These are phyloP conservation scores for Tilletia indica DNA, from an alignment of 1,284 basidiomycete species.

Conservation along the genomic window DNA sequence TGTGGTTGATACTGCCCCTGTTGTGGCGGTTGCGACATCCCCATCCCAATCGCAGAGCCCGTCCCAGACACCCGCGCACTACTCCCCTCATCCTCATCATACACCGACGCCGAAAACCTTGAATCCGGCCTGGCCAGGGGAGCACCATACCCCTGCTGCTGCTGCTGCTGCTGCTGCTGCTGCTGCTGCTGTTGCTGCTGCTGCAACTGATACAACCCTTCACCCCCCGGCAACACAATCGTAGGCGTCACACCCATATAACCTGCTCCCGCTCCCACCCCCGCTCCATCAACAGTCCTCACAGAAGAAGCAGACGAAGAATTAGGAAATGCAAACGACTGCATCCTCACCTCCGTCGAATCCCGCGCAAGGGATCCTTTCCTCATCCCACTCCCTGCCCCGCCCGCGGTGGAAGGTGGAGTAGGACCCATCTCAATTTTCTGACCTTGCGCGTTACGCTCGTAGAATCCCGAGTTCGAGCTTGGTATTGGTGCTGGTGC, in stretches of 20 bases:
- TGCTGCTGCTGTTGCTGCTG: background rate
- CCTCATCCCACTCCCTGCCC: background rate
- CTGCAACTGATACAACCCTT: background rate
- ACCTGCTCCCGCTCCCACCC: no score
- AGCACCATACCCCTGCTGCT: background rate
- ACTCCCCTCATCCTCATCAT: conserved; percentile 1
- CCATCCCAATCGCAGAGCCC: background rate
- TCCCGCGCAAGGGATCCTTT: background rate
- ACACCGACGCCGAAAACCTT: background rate
- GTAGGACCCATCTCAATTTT: background rate
- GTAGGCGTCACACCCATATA: no score
- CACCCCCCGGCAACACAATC: no score
- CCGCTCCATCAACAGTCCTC: no score
- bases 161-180: background rate
- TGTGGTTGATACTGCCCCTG: background rate
- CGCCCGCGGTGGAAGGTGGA: background rate
- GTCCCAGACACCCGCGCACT: background rate
- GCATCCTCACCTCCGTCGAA: conserved; percentile 8
- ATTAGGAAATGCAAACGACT: background rate
- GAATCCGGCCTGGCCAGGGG: background rate
- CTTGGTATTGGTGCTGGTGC: no score
- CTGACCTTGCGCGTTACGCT: background rate
- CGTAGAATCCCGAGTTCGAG: background rate
- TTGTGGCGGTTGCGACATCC: background rate
- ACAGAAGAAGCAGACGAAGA: background rate